phyloP scores from a whole-genome alignment of 495 filamentous ascomycete genomes.

The Darksidea phi region DNA sequence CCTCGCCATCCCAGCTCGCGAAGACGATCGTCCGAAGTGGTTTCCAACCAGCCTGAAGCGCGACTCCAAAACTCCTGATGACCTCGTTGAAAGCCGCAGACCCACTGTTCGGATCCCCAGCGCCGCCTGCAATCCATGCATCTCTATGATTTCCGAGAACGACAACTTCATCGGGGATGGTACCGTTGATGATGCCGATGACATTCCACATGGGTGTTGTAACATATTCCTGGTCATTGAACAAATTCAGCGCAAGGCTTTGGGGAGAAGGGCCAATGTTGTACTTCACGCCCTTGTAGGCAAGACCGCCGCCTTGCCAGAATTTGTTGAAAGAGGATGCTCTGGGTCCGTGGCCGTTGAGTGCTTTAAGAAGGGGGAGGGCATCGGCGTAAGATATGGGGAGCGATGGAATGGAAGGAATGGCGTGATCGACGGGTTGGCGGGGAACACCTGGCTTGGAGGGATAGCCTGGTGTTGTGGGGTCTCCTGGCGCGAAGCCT shows the following conservation, averaged over 20 bases:
- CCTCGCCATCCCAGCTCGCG: constrained; percentile 75
- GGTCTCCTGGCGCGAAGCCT: constrained; percentile 64
- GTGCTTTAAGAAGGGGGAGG: constrained; percentile 76
- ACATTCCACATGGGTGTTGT: constrained; percentile 93
- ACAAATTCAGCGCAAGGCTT: constrained; percentile 70
- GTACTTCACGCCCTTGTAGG: constrained; percentile 82
- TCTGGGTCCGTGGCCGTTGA: constrained; percentile 84
- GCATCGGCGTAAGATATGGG: constrained; percentile 89
- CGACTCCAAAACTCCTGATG: constrained; percentile 40
- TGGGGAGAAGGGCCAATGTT: constrained; percentile 86
- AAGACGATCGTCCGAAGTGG: constrained; percentile 61
- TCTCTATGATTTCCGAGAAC: constrained; percentile 96
- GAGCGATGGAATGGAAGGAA: constrained; percentile 85
- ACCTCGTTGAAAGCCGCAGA: constrained; percentile 48
- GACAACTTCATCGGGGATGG: constrained; percentile 78
- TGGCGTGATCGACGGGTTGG: constrained; percentile 62
- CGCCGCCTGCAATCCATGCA: constrained; percentile 79
- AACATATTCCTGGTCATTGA: constrained; percentile 85
- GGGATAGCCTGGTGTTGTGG: constrained; percentile 90
- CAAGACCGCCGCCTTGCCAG: constrained; percentile 72
- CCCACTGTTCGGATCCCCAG: constrained; percentile 48
- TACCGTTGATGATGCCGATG: constrained; percentile 92
- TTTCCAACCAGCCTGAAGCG: constrained; percentile 44
- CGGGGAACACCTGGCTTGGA: constrained; percentile 88
- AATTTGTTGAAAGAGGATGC: constrained; percentile 72